Evolutionary conservation across 495 filamentous ascomycete species (phyloP).

Genomic region (Aspergillus mulundensis): DNA sequence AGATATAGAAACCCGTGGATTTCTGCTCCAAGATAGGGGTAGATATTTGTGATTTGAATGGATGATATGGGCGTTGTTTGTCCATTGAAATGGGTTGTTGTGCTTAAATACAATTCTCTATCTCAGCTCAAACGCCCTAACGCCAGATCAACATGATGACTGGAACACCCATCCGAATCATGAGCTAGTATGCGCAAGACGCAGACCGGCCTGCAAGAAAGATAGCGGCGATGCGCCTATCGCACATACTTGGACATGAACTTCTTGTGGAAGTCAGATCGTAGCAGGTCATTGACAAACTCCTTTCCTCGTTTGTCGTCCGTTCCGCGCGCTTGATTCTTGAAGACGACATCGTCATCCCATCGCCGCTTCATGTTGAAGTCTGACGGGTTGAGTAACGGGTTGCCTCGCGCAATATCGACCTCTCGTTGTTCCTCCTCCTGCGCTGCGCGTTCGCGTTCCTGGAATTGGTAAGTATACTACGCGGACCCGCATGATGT

Average conservation of each 20-base stretch:
- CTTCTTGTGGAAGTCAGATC: conserved; percentile 94
- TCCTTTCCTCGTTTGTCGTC: conserved; percentile 92
- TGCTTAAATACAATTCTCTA: neutral
- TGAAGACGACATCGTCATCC: conserved; percentile 99
- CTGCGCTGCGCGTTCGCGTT: conserved; percentile 66
- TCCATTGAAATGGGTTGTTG: no score
- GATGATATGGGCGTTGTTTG: no score
- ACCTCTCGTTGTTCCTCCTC: conserved; percentile 80
- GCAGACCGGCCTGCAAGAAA: neutral
- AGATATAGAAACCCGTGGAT: no score
- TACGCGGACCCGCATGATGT: neutral
- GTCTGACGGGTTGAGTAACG: conserved; percentile 68
- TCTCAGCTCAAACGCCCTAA: neutral
- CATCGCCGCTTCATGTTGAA: conserved; percentile 59
- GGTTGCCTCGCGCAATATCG: conserved; percentile 90
- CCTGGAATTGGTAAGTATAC: conserved; percentile 39
- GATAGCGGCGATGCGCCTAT: conserved; percentile 23
- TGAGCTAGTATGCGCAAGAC: neutral
- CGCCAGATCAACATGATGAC: neutral
- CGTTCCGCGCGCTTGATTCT: conserved; percentile 94
- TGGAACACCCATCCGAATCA: neutral
- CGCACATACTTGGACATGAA: conserved; percentile 87
- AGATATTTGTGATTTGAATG: no score
- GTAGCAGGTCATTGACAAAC: conserved; percentile 94
- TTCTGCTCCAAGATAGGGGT: no score